Evolutionary conservation across 331 rosid species (phyloP).

Genomic region (Malus hybrid): DNA sequence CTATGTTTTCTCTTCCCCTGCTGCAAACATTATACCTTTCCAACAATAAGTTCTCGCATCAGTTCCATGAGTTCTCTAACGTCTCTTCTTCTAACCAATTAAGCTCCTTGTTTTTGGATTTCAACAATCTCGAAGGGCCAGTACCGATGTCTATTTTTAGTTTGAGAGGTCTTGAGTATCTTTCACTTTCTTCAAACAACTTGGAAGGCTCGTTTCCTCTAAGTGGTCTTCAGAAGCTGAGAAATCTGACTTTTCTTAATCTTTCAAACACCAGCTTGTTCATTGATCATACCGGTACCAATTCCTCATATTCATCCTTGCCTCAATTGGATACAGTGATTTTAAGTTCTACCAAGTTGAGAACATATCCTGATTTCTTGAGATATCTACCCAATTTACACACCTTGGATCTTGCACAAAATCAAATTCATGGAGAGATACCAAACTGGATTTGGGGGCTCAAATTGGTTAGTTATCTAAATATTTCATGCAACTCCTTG

Average conservation of each 20-base stretch:
- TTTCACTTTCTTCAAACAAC: conserved; percentile 36
- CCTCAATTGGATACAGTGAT: background rate
- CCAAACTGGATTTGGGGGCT: conserved; percentile 51
- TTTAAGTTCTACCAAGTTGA: conserved; percentile 34
- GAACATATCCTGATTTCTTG: conserved; percentile 23
- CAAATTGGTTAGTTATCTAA: background rate
- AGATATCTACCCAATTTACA: conserved; percentile 16
- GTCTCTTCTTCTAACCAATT: background rate
- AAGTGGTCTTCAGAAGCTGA: background rate
- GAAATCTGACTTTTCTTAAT: conserved; percentile 22
- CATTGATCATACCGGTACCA: background rate
- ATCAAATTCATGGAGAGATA: conserved; percentile 23
- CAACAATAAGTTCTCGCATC: background rate
- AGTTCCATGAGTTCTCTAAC: background rate
- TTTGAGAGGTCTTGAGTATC: conserved; percentile 13
- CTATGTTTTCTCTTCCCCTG: conserved; percentile 7
- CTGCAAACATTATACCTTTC: background rate
- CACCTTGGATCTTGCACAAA: conserved; percentile 38
- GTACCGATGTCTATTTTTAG: conserved; percentile 19
- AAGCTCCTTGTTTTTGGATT: conserved; percentile 14
- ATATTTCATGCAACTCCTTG: conserved; percentile 8
- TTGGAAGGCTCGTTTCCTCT: conserved; percentile 22
- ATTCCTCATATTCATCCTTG: background rate
- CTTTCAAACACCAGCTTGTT: conserved; percentile 39
- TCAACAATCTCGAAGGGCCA: conserved; percentile 36